Evolutionary conservation across 108 stramenopile species (phyloP).

Genomic region (Schizochytrium sp.): DNA sequence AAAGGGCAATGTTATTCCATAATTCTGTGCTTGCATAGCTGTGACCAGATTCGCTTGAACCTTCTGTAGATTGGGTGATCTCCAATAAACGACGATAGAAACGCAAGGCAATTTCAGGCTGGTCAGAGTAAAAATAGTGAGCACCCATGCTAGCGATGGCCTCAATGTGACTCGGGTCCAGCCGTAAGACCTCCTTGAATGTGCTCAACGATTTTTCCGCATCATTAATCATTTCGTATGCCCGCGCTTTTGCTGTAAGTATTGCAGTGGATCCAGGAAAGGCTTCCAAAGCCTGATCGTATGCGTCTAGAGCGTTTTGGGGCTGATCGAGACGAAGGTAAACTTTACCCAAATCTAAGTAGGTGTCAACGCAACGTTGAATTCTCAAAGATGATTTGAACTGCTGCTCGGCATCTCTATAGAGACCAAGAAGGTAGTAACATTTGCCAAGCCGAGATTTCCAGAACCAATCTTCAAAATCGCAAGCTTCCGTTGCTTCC

Average conservation of each 20-base stretch:
- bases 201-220: conserved; percentile 51
- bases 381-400: conserved; percentile 68
- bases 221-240: conserved; percentile 75
- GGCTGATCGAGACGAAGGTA: conserved; percentile 78
- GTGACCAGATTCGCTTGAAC: neutral
- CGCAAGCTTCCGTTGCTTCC: conserved; percentile 57
- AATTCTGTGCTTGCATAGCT: conserved; percentile 69
- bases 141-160: conserved; percentile 78
- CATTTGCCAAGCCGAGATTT: conserved; percentile 76
- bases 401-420: conserved; percentile 79
- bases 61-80: conserved; percentile 69
- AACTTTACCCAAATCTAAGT: conserved; percentile 77
- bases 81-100: conserved; percentile 79
- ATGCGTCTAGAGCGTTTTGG: conserved; percentile 75
- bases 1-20: conserved; percentile 80
- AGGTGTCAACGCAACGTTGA: conserved; percentile 71
- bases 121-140: conserved; percentile 78
- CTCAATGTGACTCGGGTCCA: conserved; percentile 77
- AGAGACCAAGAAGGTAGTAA: conserved; percentile 78
- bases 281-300: conserved; percentile 66
- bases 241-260: conserved; percentile 72
- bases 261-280: conserved; percentile 70
- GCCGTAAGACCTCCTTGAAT: conserved; percentile 71
- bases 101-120: conserved; percentile 78
- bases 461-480: conserved; percentile 81